These are phyloP conservation scores for Calonectria fujianensis DNA, from an alignment of 2,329 filamentous ascomycete species.

Conservation along the genomic window DNA sequence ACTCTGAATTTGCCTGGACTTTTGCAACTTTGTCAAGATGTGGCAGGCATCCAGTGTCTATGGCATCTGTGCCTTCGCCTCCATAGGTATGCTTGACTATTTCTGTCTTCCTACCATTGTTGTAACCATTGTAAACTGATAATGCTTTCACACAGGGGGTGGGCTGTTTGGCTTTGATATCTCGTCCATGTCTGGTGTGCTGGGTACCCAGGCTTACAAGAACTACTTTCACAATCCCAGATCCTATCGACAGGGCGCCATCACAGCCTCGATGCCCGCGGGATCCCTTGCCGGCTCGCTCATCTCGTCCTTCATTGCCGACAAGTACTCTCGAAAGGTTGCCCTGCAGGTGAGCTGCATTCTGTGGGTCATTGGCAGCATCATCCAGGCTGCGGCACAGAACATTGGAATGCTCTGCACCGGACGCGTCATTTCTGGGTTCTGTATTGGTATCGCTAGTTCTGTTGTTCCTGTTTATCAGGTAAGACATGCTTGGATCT, in stretches of 20 bases:
- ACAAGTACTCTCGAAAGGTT: constrained; percentile 69
- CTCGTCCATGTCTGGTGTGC: constrained; percentile 81
- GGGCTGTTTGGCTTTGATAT: constrained; percentile 88
- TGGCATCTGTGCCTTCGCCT: constrained; percentile 77
- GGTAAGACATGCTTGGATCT: constrained; percentile 56
- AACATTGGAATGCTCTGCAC: constrained; percentile 83
- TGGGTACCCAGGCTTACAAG: constrained; percentile 81
- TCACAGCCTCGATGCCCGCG: constrained; percentile 84
- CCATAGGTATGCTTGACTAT: constrained; percentile 69
- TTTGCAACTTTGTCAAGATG: constrained; percentile 54
- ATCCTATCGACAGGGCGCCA: constrained; percentile 78
- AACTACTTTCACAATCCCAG: constrained; percentile 80
- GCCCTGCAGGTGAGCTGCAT: constrained; percentile 70
- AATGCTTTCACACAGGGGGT: constrained; percentile 70
- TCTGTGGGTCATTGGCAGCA: constrained; percentile 70
- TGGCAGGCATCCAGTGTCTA: constrained; percentile 72
- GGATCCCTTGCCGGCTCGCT: constrained; percentile 80
- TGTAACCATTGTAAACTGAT: constrained; percentile 11
- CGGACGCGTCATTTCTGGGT: constrained; percentile 82
- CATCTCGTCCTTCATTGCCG: constrained; percentile 70
- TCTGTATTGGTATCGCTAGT: constrained; percentile 84
- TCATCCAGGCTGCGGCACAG: constrained; percentile 77
- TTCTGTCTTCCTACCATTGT: background rate
- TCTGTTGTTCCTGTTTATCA: constrained; percentile 83
- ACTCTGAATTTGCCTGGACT: background rate